phyloP scores from a whole-genome alignment of 164 flowering plant genomes.

The Magnolia changhungtana region DNA sequence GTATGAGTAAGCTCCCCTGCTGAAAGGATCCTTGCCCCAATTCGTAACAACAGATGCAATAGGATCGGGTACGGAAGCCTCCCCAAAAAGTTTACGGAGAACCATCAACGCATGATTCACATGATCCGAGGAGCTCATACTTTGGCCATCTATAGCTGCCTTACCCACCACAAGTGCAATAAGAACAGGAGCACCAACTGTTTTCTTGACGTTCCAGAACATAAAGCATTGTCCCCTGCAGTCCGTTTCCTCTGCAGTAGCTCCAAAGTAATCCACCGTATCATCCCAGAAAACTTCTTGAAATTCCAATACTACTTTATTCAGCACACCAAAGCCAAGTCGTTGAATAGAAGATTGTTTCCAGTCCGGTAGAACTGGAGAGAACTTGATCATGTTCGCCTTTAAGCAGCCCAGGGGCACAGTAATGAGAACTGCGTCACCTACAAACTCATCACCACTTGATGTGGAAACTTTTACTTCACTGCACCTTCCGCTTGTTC shows the following conservation, averaged over 20 bases:
- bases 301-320: slow-evolving; percentile 90
- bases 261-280: slow-evolving; percentile 95
- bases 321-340: slow-evolving; percentile 96
- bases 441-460: slow-evolving; percentile 67
- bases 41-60: slow-evolving; percentile 94
- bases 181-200: slow-evolving; percentile 95
- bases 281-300: slow-evolving; percentile 96
- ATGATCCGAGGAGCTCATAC: slow-evolving; percentile 60
- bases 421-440: slow-evolving; percentile 88
- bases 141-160: slow-evolving; percentile 83
- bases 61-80: slow-evolving; percentile 74
- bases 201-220: slow-evolving; percentile 98
- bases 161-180: slow-evolving; percentile 94
- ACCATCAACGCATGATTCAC: slow-evolving; percentile 76
- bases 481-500: slow-evolving; percentile 18
- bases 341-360: slow-evolving; percentile 69
- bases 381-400: slow-evolving; percentile 73
- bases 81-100: slow-evolving; percentile 92
- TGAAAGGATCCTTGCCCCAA: slow-evolving; percentile 98
- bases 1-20: slow-evolving; percentile 95
- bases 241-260: slow-evolving; percentile 86
- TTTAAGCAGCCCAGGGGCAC: slow-evolving; percentile 98
- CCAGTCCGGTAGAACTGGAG: slow-evolving; percentile 89
- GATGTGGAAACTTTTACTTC: slow-evolving; percentile 73
- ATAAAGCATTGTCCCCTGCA: slow-evolving; percentile 89